Evolutionary conservation across 2,329 filamentous ascomycete genomes (phyloP).

Genomic region (Phaeoacremonium minimum): DNA sequence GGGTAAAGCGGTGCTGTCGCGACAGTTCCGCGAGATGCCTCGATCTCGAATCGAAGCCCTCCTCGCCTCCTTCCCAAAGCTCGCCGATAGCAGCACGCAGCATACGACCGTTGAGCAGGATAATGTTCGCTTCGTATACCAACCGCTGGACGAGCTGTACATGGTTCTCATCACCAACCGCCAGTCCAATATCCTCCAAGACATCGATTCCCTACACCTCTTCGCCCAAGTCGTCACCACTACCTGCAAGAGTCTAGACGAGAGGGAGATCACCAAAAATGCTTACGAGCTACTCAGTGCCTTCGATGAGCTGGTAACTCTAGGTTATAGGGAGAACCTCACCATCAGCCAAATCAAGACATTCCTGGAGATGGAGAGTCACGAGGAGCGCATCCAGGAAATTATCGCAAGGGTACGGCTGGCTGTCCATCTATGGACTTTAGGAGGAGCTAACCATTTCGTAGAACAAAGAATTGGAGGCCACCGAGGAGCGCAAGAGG

Average conservation of each 20-base stretch:
- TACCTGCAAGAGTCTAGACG: slow-evolving; percentile 93
- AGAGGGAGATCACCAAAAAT: slow-evolving; percentile 91
- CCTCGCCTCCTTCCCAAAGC: slow-evolving; percentile 94
- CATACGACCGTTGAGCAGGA: slow-evolving; percentile 99
- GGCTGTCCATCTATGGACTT: not conserved
- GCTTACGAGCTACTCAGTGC: slow-evolving; percentile 94
- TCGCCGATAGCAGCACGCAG: slow-evolving; percentile 91
- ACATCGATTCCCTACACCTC: slow-evolving; percentile 96
- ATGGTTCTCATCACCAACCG: slow-evolving; percentile 99
- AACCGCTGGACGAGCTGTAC: slow-evolving; percentile 97
- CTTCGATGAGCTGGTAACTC: slow-evolving; percentile 93
- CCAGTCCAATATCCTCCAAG: slow-evolving; percentile 98
- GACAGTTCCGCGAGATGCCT: slow-evolving; percentile 97
- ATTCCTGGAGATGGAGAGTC: slow-evolving; percentile 98
- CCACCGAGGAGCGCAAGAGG: slow-evolving; percentile 94
- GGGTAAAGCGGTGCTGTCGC: slow-evolving; percentile 95
- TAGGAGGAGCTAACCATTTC: slow-evolving; percentile 5
- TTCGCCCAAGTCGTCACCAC: slow-evolving; percentile 97
- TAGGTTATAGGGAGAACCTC: slow-evolving; percentile 94
- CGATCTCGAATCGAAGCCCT: slow-evolving; percentile 94
- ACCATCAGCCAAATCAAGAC: slow-evolving; percentile 98
- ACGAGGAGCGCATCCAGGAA: slow-evolving; percentile 98
- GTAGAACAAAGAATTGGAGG: slow-evolving; percentile 97
- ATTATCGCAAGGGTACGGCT: slow-evolving; percentile 79
- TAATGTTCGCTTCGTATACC: slow-evolving; percentile 99